Evolutionary conservation across 768 basidiomycete genomes (phyloP), one percentile per base, ranked within the genome.

Genomic region (Mycena latifolia): DNA sequence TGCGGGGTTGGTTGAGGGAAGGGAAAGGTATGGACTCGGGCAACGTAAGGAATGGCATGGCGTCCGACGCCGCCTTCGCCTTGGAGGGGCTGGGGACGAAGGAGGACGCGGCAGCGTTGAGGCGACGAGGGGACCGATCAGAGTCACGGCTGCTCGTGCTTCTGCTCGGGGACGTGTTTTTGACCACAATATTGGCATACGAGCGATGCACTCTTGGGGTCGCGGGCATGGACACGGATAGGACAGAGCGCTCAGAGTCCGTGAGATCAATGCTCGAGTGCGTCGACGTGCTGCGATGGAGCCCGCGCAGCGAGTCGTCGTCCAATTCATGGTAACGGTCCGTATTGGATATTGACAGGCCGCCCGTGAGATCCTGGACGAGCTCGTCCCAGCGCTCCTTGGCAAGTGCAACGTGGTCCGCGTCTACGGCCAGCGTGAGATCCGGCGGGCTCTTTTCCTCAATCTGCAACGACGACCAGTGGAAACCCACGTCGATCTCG

Each of bases 151-250:
- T 67, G 64, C 60, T 69, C 35, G 47, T 53, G 58, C 69, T 67
- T 73, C 54, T 69, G 71, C 48, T 76, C 55, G 77, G 77, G 33
- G 79, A 82, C 50, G 65, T 66, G 54, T 74, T 74, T 65, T 81
- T 79, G 45, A 81, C 75, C 50, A 76, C 73, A 27, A 81, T 77
- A 53, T 79, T 76, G 15, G 78, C 75, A 22, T 81, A 80, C 18
- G 76, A 73, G n/a, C 71, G 63, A 63, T 76, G 81, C 35, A 79
- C 78, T 54, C 82, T 82, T 15, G 87, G 86, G 11, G 86, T 87
- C n/a, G 81, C 79, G n/a, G 86, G 86, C 65, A 79, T 79, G 8
- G 82, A 79, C 54, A 80, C 76, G 2, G 84, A 86, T 47, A 81
- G 78, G 37, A 82, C 77, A 3, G 84, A 86, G 55, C 76, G 71